These are phyloP conservation scores for Yamadazyma aaseri DNA, from an alignment of 1,139 yeast genomes.

Conservation along the genomic window DNA sequence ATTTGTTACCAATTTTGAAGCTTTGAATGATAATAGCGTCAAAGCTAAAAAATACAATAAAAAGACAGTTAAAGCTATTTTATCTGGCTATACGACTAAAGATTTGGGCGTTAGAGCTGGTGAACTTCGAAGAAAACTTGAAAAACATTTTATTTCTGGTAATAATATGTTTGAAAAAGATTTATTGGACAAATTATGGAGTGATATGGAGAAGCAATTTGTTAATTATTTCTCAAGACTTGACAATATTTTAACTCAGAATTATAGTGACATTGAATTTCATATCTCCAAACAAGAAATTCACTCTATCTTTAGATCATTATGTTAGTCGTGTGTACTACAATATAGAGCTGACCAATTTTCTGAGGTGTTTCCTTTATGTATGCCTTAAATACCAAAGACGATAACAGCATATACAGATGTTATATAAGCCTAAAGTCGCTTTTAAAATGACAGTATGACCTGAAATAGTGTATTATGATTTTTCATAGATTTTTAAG, in stretches of 20 bases:
- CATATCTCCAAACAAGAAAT: constrained; percentile 35
- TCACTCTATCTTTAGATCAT: constrained; percentile 30
- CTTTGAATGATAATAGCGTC: constrained; percentile 44
- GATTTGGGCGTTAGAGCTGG: constrained; percentile 59
- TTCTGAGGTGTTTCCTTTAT: too few species aligned
- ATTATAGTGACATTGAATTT: constrained; percentile 41
- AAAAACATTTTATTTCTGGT: constrained; percentile 53
- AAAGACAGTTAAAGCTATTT: constrained; percentile 55
- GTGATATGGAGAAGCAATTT: constrained; percentile 37
- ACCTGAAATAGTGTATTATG: too few species aligned
- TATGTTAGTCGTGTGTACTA: too few species aligned
- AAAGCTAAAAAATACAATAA: constrained; percentile 65
- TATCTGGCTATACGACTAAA: constrained; percentile 54
- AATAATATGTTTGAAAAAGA: constrained; percentile 47
- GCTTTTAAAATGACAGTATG: too few species aligned
- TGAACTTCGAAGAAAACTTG: constrained; percentile 56
- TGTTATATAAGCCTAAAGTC: too few species aligned
- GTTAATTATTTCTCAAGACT: constrained; percentile 38
- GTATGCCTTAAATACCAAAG: too few species aligned
- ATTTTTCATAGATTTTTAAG: too few species aligned
- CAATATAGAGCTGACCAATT: too few species aligned
- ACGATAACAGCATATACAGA: too few species aligned
- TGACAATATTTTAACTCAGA: constrained; percentile 33
- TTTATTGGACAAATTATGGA: constrained; percentile 45
- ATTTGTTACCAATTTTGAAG: constrained; percentile 65